Evolutionary conservation across 1,139 yeast species (phyloP).

Genomic region (Kodamaea fungicola): DNA sequence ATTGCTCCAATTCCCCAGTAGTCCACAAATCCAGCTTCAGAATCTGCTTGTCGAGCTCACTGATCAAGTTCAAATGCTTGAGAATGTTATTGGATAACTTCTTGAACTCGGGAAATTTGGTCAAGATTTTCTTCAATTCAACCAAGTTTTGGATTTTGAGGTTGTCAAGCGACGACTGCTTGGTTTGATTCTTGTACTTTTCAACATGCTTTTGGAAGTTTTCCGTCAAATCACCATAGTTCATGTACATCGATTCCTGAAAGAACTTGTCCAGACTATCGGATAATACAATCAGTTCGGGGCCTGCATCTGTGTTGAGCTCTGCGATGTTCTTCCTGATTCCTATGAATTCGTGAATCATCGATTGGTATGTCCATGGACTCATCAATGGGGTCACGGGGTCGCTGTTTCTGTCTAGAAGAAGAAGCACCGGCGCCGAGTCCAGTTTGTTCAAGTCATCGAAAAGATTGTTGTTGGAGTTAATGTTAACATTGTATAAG

Average conservation of each 20-base stretch:
- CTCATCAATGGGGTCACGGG: constrained; percentile 87
- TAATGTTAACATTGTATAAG: constrained; percentile 54
- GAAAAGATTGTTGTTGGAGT: constrained; percentile 58
- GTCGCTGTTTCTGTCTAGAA: constrained; percentile 82
- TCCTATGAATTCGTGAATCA: constrained; percentile 91
- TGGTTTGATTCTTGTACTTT: constrained; percentile 76
- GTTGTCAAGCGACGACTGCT: constrained; percentile 56
- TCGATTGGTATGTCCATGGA: constrained; percentile 98
- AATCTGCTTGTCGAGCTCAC: constrained; percentile 76
- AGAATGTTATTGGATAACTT: constrained; percentile 86
- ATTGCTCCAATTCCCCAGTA: constrained; percentile 86
- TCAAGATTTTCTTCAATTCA: constrained; percentile 87
- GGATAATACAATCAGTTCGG: constrained; percentile 55
- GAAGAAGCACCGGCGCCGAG: constrained; percentile 69
- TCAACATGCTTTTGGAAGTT: constrained; percentile 82
- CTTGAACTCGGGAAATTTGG: constrained; percentile 90
- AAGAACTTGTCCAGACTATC: constrained; percentile 68
- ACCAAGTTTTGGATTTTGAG: constrained; percentile 66
- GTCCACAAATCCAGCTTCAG: constrained; percentile 67
- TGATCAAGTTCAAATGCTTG: constrained; percentile 85
- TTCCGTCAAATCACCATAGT: constrained; percentile 94
- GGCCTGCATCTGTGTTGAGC: constrained; percentile 47
- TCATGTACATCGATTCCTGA: constrained; percentile 75
- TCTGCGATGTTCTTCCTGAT: constrained; percentile 78
- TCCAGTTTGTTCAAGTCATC: constrained; percentile 62